Percentiles rank a stretch among this genome's conserved stretches.
Conservation (phyloP, 108 stramenopile genomes). For the Parmales sp. region DNA sequence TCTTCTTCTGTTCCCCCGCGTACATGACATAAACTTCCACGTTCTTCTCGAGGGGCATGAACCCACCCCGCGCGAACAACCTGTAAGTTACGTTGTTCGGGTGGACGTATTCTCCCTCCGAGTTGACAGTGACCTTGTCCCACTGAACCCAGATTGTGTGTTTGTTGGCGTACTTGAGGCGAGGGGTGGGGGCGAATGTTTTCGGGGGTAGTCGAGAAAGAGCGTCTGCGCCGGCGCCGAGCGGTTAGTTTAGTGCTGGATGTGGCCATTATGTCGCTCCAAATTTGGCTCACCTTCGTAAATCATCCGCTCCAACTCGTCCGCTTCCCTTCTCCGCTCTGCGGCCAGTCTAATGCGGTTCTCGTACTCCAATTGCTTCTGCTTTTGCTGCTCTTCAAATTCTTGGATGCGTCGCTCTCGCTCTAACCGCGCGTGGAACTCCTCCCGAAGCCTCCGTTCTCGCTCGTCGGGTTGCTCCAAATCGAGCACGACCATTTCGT, state of each 20-base stretch:
- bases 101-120: background rate
- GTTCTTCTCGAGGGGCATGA: background rate
- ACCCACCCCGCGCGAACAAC: background rate
- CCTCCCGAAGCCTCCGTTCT: conserved; percentile 1
- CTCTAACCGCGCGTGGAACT: conserved; percentile 10
- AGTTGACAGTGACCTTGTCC: background rate
- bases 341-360: background rate
- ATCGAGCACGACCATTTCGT: conserved; percentile 10
- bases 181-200: background rate
- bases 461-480: conserved; percentile 3
- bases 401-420: conserved; percentile 4
- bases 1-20: background rate
- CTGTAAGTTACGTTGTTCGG: background rate
- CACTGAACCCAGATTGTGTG: conserved; percentile 5
- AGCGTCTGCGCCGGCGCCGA: too few species aligned
- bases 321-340: background rate
- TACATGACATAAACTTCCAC: background rate
- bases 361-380: conserved; percentile 11
- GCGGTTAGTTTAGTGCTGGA: too few species aligned
- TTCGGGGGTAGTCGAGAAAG: conserved; percentile 1
- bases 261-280: too few species aligned
- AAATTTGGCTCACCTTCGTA: too few species aligned
- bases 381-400: background rate
- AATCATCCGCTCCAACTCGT: background rate
- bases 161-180: conserved; percentile 3